These are phyloP conservation scores for Microsporum ferrugineum DNA, from an alignment of 2,329 filamentous ascomycete species.

Conservation along the genomic window DNA sequence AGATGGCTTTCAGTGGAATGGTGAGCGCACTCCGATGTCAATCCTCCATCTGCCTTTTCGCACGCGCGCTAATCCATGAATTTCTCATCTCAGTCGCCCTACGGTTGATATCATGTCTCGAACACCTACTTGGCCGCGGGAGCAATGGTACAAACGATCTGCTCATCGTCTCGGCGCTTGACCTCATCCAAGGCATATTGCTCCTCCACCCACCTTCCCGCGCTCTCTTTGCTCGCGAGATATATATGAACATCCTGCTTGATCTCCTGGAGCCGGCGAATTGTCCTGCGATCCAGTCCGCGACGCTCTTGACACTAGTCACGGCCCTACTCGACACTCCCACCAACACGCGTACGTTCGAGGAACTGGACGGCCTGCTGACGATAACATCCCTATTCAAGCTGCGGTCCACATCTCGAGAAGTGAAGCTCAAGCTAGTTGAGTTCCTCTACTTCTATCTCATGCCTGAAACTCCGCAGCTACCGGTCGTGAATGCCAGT, in stretches of 20 bases:
- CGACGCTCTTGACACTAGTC: conserved; percentile 80
- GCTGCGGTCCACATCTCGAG: conserved; percentile 67
- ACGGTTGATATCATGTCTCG: conserved; percentile 72
- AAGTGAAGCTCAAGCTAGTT: conserved; percentile 90
- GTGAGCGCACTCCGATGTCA: conserved; percentile 28
- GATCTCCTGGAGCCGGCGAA: conserved; percentile 89
- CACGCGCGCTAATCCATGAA: background rate
- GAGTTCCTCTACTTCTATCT: conserved; percentile 98
- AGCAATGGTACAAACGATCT: conserved; percentile 74
- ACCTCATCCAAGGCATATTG: conserved; percentile 77
- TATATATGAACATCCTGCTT: conserved; percentile 92
- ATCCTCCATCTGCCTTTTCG: background rate
- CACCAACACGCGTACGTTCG: conserved; percentile 80
- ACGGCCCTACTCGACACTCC: conserved; percentile 78
- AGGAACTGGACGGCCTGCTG: conserved; percentile 79
- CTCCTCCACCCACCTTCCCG: conserved; percentile 85
- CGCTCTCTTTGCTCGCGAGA: conserved; percentile 72
- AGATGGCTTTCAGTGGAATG: conserved; percentile 95
- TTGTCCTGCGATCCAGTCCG: conserved; percentile 81
- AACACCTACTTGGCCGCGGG: conserved; percentile 72
- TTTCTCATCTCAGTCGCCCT: conserved; percentile 51
- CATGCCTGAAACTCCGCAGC: conserved; percentile 67
- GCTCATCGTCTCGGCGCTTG: conserved; percentile 75
- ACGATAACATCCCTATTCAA: conserved; percentile 91
- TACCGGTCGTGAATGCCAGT: conserved; percentile 14